Evolutionary conservation across 2,329 filamentous ascomycete genomes (phyloP).

Genomic region (Ophiognomonia clavigignenti-juglandacearum): DNA sequence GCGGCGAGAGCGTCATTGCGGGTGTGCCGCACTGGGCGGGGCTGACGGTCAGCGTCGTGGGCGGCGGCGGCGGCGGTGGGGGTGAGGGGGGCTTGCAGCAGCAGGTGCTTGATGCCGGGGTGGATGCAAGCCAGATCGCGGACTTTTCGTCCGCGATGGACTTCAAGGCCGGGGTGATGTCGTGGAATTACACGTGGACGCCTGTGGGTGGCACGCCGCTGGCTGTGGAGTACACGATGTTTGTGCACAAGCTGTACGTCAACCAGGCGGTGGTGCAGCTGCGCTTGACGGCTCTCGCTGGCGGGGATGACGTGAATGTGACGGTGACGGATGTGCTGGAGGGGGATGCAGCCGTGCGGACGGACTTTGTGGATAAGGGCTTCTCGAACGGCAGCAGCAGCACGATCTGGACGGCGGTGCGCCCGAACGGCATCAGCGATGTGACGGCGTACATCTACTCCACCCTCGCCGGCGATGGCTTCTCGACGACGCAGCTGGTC

Average conservation of each 20-base stretch:
- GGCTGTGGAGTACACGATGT: constrained; percentile 59
- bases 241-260: constrained; percentile 58
- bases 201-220: constrained; percentile 46
- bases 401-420: constrained; percentile 57
- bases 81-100: constrained; percentile 49
- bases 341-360: constrained; percentile 62
- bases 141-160: constrained; percentile 58
- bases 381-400: constrained; percentile 44
- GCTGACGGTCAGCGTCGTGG: constrained; percentile 34
- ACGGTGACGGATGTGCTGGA: constrained; percentile 64
- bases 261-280: constrained; percentile 50
- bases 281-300: constrained; percentile 52
- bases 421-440: constrained; percentile 55
- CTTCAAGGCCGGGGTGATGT: constrained; percentile 56
- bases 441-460: constrained; percentile 53
- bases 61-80: too few relatives aligned
- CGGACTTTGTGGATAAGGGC: constrained; percentile 54
- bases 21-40: constrained; percentile 61
- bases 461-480: constrained; percentile 34
- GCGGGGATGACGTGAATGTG: constrained; percentile 45
- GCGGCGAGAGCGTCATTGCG: constrained; percentile 63
- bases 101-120: constrained; percentile 55
- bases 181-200: constrained; percentile 64
- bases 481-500: constrained; percentile 37
- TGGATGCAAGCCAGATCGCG: constrained; percentile 52